phyloP scores from a whole-genome alignment of 768 basidiomycete species.

The Russula abietina region DNA sequence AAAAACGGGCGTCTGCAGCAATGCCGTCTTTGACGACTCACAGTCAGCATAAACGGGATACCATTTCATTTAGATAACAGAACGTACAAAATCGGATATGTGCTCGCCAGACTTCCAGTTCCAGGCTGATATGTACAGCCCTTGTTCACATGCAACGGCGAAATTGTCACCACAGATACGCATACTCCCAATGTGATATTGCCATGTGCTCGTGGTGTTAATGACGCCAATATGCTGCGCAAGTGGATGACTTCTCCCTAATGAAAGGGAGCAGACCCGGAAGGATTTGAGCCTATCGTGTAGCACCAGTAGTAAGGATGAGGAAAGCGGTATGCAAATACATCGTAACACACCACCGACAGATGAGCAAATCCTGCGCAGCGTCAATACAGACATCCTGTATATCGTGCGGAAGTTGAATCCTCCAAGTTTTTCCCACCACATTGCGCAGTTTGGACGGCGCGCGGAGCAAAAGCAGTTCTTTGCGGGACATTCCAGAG shows the following conservation, averaged over 20 bases:
- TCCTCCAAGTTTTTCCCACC: background rate
- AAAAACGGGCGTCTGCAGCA: conserved; percentile 1
- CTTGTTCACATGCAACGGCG: conserved; percentile 5
- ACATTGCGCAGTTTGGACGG: conserved; percentile 16
- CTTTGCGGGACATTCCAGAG: background rate
- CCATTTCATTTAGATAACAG: background rate
- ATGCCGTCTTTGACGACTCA: conserved; percentile 2
- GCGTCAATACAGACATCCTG: conserved; percentile 3
- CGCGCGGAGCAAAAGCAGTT: conserved; percentile 11
- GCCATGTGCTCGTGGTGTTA: background rate
- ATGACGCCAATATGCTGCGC: background rate
- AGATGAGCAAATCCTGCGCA: conserved; percentile 8
- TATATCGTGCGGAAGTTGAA: background rate
- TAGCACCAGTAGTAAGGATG: background rate
- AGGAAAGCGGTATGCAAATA: background rate
- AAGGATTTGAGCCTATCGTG: background rate
- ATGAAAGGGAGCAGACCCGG: background rate
- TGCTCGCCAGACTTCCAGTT: conserved; percentile 15
- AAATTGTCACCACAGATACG: conserved; percentile 6
- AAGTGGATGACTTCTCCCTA: background rate
- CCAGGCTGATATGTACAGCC: conserved; percentile 14
- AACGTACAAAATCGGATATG: conserved; percentile 14
- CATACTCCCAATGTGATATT: conserved; percentile 10
- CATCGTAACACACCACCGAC: background rate
- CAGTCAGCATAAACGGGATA: background rate